Evolutionary conservation across 2,329 filamentous ascomycete species (phyloP), one percentile per base, ranked within the genome.

Genomic region (Aspergillus sergii): DNA sequence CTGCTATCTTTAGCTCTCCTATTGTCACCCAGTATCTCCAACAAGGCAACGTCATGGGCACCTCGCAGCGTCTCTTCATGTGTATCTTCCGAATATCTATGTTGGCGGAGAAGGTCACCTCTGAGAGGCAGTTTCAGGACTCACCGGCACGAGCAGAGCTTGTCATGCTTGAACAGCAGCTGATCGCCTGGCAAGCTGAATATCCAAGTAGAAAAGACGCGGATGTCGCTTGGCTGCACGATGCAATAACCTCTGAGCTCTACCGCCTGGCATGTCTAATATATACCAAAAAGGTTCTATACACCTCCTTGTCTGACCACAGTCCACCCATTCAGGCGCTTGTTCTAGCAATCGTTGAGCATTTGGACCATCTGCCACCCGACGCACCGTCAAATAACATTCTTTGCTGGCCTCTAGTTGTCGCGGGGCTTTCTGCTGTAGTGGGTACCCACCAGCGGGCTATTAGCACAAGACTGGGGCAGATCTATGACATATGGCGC

Each of bases 241-340:
- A 64, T 41, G 51, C 36, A 16, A 45, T 59, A 6, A 51, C 53
- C 34, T 62, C 58, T 21, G 50, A 59, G 16, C 28, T 62, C 2
- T 64, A 62, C 60, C 43, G 63, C 4, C 30, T 64, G 1, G 60
- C 60, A 1, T 62, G 60, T 48, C 43, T 62, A 12, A 43, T 64
- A 16, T 51, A 41, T 21, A 48, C 58, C 26, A 54, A 32, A n/a
- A 23, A 48, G 8, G 41, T 39, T 3, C 23, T 60, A 4, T 28
- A 34, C 11, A 57, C 63, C 28, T 14, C 14, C 2, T 3, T 45
- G 6, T 36, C 21, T 0, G n/a, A 36, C 16, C 11, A 16, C 7
- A 21, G 32, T 5, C 19, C 30, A 16, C n/a, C 46, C 4, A 23
- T 62, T 16, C 60, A 59, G 28, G 39, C 45, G 1, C 51, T 55